Evolutionary conservation across 176 grass and related monocot species (phyloP), one percentile per base, ranked within the genome.

Genomic region (Triticum dicoccoides): DNA sequence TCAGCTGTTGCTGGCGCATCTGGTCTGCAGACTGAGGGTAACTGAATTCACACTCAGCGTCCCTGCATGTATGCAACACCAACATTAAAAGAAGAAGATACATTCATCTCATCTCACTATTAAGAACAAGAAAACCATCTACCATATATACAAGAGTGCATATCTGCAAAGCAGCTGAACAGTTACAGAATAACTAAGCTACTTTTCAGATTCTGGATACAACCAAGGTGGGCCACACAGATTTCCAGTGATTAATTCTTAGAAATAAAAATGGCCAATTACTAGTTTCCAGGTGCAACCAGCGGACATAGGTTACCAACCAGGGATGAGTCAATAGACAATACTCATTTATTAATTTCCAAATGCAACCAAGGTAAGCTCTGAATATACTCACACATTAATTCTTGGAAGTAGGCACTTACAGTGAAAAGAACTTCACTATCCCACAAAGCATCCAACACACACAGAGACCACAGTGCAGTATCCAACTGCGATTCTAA

Each of bases 1-100:
- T 76, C 21, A 85, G 78, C 61, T 87, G 97, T 32, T 99, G 94
- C 65, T 63, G 88, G 77, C 92, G 83, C 90, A 92, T 94, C 51
- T 94, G 88, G 78, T 91, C 83, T 38, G 77, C 82, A 80, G 73
- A 83, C 56, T 37, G 20, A 8, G 84, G 86, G 74, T 88, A 71
- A 75, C 87, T 83, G 61, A 88, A 91, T 73, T 75, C 54, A 25
- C 75, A 86, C 49, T 74, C 81, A 64, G 77, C 23, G 62, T 94
- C 82, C 73, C 93, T 95, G 73, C 80, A 75, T 24, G 87, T 37
- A 51, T 54, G 23, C 68, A 84, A 27, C 68, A 80, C 25, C 23
- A 73, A 49, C 42, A 7, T 58, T 1, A 54, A 65, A 82, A 73
- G 13, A 61, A 74, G 41, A 76, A 32, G 47, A 73, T 34, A 51